Conservation (phyloP, 1,139 yeast species). For the Maudiozyma humilis region DNA sequence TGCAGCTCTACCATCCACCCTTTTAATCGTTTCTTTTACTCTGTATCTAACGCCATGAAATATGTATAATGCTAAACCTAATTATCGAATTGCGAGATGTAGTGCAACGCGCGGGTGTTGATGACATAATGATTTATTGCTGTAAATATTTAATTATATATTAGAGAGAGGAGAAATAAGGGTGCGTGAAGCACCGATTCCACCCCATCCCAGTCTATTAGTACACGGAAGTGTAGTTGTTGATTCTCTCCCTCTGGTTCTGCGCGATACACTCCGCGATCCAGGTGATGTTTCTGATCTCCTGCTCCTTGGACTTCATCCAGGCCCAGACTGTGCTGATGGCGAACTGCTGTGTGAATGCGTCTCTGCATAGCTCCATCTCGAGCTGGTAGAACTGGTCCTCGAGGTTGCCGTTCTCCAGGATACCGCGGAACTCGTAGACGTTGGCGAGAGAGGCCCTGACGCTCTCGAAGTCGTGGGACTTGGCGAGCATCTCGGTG, state of each 20-base stretch:
- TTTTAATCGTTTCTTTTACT: not conserved
- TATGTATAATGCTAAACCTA: too few relatives aligned
- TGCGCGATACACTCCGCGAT: constrained; percentile 95
- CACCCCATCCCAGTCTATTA: constrained; percentile 20
- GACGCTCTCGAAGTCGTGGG: constrained; percentile 82
- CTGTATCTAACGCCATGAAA: too few relatives aligned
- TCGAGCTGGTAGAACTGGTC: constrained; percentile 90
- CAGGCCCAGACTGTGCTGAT: constrained; percentile 91
- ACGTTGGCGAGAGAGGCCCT: constrained; percentile 64
- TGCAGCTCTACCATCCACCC: not conserved
- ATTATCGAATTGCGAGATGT: too few relatives aligned
- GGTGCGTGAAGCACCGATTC: not conserved
- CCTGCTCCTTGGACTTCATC: constrained; percentile 93
- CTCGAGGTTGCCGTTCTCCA: constrained; percentile 67
- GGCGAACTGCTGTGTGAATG: constrained; percentile 94
- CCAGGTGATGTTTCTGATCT: constrained; percentile 94
- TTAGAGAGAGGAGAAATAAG: not conserved
- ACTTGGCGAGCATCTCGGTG: constrained; percentile 55
- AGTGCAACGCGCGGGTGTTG: not conserved
- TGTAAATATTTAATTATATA: too few relatives aligned
- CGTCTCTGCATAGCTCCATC: constrained; percentile 85
- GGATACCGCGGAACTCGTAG: constrained; percentile 66
- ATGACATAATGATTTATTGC: not conserved
- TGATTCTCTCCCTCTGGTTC: constrained; percentile 73
- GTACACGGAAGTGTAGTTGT: constrained; percentile 67